Percentiles rank a stretch among this genome's conserved stretches.
Evolutionary conservation across 805 yeast genomes (phyloP).

Genomic region (Komagataella pastoris): DNA sequence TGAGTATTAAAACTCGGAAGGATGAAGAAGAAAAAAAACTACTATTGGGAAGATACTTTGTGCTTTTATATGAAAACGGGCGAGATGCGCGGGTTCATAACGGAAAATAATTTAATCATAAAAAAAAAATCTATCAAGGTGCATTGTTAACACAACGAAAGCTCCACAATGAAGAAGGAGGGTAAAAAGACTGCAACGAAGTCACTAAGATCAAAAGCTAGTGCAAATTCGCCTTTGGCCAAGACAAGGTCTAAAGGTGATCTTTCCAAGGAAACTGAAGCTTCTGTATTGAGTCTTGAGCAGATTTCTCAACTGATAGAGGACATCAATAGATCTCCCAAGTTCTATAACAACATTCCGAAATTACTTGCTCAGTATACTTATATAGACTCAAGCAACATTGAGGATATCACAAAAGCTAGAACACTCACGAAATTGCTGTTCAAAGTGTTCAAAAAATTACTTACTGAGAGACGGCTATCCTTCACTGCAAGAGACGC

Average conservation of each 20-base stretch:
- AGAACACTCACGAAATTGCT: constrained; percentile 29
- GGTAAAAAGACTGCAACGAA: neutral
- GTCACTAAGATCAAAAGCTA: neutral
- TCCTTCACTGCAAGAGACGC: constrained; percentile 19
- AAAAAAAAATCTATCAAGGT: neutral
- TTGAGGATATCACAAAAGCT: constrained; percentile 9
- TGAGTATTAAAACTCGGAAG: neutral
- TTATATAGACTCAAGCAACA: constrained; percentile 7
- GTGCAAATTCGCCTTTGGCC: neutral
- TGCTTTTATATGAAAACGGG: neutral
- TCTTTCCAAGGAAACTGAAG: neutral
- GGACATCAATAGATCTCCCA: constrained; percentile 27
- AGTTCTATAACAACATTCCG: constrained; percentile 41
- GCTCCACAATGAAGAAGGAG: neutral
- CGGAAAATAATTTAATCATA: neutral
- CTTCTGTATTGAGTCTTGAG: constrained; percentile 6
- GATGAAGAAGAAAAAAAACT: neutral
- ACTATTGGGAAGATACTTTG: neutral
- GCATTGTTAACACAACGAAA: too few species aligned
- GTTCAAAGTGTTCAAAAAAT: constrained; percentile 31
- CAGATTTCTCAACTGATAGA: constrained; percentile 11
- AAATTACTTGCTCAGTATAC: constrained; percentile 27
- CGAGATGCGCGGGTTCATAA: neutral
- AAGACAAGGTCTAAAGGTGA: neutral
- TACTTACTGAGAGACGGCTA: constrained; percentile 29